Conservation (phyloP, 139 green algal genomes). For the Penium margaritaceum region DNA sequence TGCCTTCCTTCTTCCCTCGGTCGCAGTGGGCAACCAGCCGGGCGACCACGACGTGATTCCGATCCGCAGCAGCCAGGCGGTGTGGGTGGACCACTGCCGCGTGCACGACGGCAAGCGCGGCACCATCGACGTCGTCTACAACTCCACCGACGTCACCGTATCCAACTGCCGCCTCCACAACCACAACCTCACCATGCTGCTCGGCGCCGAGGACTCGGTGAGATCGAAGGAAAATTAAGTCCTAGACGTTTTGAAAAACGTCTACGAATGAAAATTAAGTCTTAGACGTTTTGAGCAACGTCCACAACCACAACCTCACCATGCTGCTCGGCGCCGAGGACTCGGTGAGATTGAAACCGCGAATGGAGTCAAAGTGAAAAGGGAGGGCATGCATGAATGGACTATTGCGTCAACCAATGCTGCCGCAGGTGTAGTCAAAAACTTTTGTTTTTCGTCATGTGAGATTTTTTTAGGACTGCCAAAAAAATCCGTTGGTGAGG, state of each 20-base stretch:
- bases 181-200: background rate
- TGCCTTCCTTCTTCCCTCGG: background rate
- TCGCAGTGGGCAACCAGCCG: conserved; percentile 1
- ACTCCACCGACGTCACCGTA: conserved; percentile 16
- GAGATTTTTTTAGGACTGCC: too few relatives aligned
- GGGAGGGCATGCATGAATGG: too few relatives aligned
- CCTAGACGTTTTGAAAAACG: too few relatives aligned
- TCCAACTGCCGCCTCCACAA: conserved; percentile 17
- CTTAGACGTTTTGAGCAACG: too few relatives aligned
- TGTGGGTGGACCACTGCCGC: conserved; percentile 22
- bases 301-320: conserved; percentile 12
- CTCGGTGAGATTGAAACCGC: too few relatives aligned
- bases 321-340: background rate
- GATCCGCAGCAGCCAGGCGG: background rate
- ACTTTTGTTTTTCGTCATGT: too few relatives aligned
- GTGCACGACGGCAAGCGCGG: conserved; percentile 4
- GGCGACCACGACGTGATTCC: conserved; percentile 10
- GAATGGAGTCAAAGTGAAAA: too few relatives aligned
- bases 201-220: background rate
- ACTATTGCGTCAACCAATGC: too few relatives aligned
- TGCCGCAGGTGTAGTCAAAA: too few relatives aligned
- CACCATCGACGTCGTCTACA: conserved; percentile 11
- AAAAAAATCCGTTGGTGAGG: too few relatives aligned
- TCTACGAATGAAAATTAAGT: too few relatives aligned
- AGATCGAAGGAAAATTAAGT: too few relatives aligned